Conservation (phyloP, 148 eudicot species). For the Camellia sinensis region DNA sequence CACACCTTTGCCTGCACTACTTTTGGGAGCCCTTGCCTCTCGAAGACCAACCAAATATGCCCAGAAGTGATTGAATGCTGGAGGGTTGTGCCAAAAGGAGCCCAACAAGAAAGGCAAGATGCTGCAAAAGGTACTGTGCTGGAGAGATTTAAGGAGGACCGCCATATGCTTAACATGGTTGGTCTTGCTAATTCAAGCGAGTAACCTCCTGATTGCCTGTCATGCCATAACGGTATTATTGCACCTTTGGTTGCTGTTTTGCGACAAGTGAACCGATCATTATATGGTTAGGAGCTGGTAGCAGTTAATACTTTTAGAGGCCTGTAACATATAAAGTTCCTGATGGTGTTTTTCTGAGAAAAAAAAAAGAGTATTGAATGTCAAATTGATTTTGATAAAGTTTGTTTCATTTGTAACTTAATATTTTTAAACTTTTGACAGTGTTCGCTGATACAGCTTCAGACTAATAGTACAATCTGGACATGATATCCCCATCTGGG, state of each 20-base stretch:
- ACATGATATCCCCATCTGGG: too few species aligned
- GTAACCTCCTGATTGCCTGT: slow-evolving; percentile 8
- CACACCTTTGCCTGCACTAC: slow-evolving; percentile 79
- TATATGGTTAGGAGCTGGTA: neutral
- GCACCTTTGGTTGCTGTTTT: neutral
- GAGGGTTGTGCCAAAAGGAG: slow-evolving; percentile 59
- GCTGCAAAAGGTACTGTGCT: slow-evolving; percentile 66
- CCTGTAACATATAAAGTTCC: neutral
- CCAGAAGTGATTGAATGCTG: slow-evolving; percentile 98
- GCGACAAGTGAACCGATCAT: neutral
- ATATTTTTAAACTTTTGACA: neutral
- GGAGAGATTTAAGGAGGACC: slow-evolving; percentile 90
- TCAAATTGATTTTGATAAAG: neutral
- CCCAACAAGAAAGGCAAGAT: slow-evolving; percentile 36
- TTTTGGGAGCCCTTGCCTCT: slow-evolving; percentile 73
- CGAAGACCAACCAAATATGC: slow-evolving; percentile 51
- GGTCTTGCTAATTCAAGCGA: slow-evolving; percentile 86
- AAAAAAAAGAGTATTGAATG: neutral
- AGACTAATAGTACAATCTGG: too few species aligned
- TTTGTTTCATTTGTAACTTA: neutral
- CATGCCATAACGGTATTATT: neutral
- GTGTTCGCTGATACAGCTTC: too few species aligned
- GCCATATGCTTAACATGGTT: slow-evolving; percentile 89
- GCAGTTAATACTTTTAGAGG: neutral
- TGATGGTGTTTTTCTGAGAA: too few species aligned